Conservation (phyloP, 2,329 filamentous ascomycete genomes). For the Colletotrichum euphorbiae region DNA sequence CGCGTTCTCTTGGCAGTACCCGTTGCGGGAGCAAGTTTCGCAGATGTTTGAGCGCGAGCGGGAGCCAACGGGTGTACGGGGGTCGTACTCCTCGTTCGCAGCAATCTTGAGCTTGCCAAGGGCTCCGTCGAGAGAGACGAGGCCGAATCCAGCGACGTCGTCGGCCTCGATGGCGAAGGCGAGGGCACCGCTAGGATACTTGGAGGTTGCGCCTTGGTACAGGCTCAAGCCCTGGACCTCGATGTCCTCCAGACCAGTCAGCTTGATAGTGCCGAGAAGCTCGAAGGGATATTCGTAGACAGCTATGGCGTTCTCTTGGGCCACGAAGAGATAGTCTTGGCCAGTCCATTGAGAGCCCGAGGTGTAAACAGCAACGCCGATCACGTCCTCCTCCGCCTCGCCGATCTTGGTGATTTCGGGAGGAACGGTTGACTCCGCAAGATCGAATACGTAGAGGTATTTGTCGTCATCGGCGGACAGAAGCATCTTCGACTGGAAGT, state of each 20-base stretch:
- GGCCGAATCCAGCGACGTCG: conserved; percentile 52
- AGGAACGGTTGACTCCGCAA: conserved; percentile 51
- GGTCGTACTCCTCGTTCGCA: conserved; percentile 53
- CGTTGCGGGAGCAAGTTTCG: conserved; percentile 50
- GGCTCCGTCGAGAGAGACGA: conserved; percentile 51
- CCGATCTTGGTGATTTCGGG: conserved; percentile 53
- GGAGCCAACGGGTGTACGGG: conserved; percentile 45
- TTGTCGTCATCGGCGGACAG: conserved; percentile 54
- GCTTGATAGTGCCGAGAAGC: conserved; percentile 50
- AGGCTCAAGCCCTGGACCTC: conserved; percentile 56
- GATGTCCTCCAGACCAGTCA: conserved; percentile 55
- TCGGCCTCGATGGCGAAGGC: conserved; percentile 56
- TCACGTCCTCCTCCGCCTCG: conserved; percentile 52
- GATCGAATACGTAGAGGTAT: conserved; percentile 52
- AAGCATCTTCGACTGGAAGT: conserved; percentile 51
- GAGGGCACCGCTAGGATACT: conserved; percentile 53
- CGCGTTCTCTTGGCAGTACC: conserved; percentile 49
- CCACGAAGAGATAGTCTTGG: conserved; percentile 55
- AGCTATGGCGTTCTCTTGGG: conserved; percentile 51
- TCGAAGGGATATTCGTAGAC: conserved; percentile 53
- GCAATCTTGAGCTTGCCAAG: conserved; percentile 50
- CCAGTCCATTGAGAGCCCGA: conserved; percentile 45
- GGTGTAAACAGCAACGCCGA: conserved; percentile 55
- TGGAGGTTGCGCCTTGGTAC: conserved; percentile 51
- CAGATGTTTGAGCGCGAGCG: conserved; percentile 47